phyloP scores from a whole-genome alignment of 495 filamentous ascomycete species.

The Cryomyces minteri region DNA sequence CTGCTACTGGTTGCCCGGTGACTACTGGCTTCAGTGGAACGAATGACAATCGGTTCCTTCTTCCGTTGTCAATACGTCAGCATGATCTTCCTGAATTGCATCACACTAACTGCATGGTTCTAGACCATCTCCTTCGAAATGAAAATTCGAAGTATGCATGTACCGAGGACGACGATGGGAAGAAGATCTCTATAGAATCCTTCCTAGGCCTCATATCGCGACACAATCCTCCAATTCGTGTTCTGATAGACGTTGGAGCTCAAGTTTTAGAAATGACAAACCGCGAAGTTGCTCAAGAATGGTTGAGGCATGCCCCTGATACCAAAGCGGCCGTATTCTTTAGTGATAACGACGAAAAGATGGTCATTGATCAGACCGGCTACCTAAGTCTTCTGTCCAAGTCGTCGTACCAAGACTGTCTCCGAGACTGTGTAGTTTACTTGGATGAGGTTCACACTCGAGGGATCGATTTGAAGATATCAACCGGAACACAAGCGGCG shows the following conservation, averaged over 20 bases:
- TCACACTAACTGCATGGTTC: constrained; percentile 47
- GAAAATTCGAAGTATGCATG: constrained; percentile 31
- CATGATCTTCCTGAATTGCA: constrained; percentile 34
- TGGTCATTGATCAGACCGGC: constrained; percentile 28
- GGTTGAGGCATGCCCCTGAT: constrained; percentile 24
- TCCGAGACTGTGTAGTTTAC: constrained; percentile 48
- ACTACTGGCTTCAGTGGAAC: constrained; percentile 59
- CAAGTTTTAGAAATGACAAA: constrained; percentile 52
- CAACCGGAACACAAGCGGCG: constrained; percentile 37
- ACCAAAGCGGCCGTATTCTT: constrained; percentile 30
- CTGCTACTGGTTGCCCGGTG: constrained; percentile 22
- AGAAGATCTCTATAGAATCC: constrained; percentile 19
- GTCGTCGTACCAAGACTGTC: constrained; percentile 40
- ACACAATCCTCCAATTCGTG: constrained; percentile 25
- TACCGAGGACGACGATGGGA: background rate
- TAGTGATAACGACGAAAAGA: constrained; percentile 24
- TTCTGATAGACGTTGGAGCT: constrained; percentile 59
- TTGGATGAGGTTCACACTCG: constrained; percentile 62
- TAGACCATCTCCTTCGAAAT: constrained; percentile 33
- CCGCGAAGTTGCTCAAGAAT: constrained; percentile 28
- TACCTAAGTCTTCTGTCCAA: constrained; percentile 29
- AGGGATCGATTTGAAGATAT: constrained; percentile 54
- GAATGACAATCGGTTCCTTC: constrained; percentile 38
- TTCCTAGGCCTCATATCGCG: constrained; percentile 27
- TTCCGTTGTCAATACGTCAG: constrained; percentile 37